Conservation (phyloP, 768 basidiomycete species). For the Cyclocybe cylindracea region DNA sequence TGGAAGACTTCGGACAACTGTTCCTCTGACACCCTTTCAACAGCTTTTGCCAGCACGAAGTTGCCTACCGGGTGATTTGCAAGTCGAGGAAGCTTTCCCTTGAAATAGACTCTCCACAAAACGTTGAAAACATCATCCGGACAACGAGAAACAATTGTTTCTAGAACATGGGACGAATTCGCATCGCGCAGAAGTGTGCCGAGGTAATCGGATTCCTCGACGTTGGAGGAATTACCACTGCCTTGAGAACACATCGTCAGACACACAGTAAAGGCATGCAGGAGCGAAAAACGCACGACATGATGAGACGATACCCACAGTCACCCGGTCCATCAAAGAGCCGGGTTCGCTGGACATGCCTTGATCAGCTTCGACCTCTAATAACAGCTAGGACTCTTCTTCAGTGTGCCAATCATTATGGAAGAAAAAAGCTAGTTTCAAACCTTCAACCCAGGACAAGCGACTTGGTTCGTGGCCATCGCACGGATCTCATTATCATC, state of each 20-base stretch:
- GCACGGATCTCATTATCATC: constrained; percentile 76
- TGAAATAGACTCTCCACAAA: constrained; percentile 81
- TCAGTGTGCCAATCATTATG: constrained; percentile 7
- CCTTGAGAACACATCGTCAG: constrained; percentile 30
- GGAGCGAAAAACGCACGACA: constrained; percentile 48
- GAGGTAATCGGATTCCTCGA: constrained; percentile 75
- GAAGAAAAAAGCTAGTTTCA: constrained; percentile 13
- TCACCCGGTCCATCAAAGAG: constrained; percentile 81
- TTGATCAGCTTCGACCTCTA: constrained; percentile 80
- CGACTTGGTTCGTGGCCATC: constrained; percentile 73
- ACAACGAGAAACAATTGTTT: constrained; percentile 68
- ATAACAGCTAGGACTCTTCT: constrained; percentile 55
- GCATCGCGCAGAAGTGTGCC: constrained; percentile 81
- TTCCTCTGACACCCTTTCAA: constrained; percentile 58
- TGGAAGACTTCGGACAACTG: constrained; percentile 56
- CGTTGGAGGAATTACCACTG: constrained; percentile 29
- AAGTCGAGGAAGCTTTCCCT: constrained; percentile 68
- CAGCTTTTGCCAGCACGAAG: constrained; percentile 83
- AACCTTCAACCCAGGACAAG: constrained; percentile 77
- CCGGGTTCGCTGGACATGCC: constrained; percentile 56
- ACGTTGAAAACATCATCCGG: constrained; percentile 60
- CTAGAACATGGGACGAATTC: constrained; percentile 89
- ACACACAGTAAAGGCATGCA: background rate
- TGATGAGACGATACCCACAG: constrained; percentile 71
- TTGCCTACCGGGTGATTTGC: constrained; percentile 91